A percentile compares a stretch with the other conserved stretches of the same genome.
These are phyloP conservation scores for Colletotrichum cordylinicola DNA, from an alignment of 2,329 filamentous ascomycete genomes.

Conservation along the genomic window DNA sequence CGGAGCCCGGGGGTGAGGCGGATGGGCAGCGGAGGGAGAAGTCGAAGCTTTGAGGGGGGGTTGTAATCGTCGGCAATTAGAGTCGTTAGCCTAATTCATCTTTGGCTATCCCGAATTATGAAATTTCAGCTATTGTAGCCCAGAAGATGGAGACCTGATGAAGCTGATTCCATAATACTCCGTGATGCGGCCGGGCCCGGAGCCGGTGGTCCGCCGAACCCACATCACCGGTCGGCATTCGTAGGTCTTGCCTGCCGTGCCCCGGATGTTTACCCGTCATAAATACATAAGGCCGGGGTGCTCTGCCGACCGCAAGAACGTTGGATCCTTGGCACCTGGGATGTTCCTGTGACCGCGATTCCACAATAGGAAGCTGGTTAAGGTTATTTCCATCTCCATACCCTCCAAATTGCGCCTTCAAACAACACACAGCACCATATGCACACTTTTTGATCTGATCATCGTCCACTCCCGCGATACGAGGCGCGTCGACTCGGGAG, in stretches of 20 bases:
- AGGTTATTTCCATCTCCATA: rapidly evolving
- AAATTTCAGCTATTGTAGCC: too few species aligned
- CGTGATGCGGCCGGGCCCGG: too few species aligned
- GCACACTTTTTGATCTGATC: background rate
- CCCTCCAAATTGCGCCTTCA: background rate
- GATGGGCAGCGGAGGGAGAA: constrained; percentile 20
- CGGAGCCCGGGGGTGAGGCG: constrained; percentile 31
- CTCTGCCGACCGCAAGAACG: background rate
- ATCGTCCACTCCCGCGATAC: background rate
- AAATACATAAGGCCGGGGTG: rapidly evolving
- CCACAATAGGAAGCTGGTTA: background rate
- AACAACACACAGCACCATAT: background rate
- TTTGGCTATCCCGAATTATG: background rate
- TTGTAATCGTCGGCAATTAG: too few species aligned
- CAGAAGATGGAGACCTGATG: too few species aligned
- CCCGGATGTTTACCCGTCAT: background rate
- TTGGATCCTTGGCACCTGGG: background rate
- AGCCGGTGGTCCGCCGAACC: too few species aligned
- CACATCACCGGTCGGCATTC: too few species aligned
- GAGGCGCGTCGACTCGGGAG: background rate
- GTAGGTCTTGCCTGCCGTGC: too few species aligned
- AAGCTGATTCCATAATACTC: too few species aligned
- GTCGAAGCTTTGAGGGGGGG: constrained; percentile 8
- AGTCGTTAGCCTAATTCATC: rapidly evolving
- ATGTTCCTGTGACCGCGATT: background rate